Evolutionary conservation across 192 early-diverging fungal species (phyloP).

Genomic region (Backusella tuberculispora): DNA sequence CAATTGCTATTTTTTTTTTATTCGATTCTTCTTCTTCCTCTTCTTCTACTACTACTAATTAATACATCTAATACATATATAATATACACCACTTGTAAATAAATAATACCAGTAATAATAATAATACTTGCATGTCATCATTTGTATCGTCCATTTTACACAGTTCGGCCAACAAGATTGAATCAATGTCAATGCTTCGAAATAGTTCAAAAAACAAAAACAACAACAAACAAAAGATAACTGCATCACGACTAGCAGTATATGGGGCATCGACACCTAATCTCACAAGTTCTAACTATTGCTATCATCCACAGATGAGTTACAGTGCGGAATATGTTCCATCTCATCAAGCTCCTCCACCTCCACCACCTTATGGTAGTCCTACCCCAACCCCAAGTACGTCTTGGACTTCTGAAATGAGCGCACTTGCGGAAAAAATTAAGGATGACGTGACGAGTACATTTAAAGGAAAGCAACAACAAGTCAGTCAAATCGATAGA

Average conservation of each 20-base stretch:
- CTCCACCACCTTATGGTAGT: slow-evolving; percentile 21
- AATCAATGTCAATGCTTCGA: slow-evolving; percentile 20
- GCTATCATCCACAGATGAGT: slow-evolving; percentile 7
- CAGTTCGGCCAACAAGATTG: slow-evolving; percentile 23
- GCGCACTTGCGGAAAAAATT: slow-evolving; percentile 29
- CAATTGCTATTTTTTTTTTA: not conserved
- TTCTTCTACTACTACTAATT: no score
- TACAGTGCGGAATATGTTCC: slow-evolving; percentile 12
- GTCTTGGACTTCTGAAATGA: slow-evolving; percentile 34
- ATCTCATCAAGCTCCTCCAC: not conserved
- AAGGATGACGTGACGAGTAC: slow-evolving; percentile 18
- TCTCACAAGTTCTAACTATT: not conserved
- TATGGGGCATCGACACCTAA: slow-evolving; percentile 16
- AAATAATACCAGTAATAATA: not conserved
- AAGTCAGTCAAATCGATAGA: slow-evolving; percentile 27
- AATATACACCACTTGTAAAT: slow-evolving; percentile 10
- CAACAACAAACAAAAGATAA: not conserved
- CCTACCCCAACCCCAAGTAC: slow-evolving; percentile 24
- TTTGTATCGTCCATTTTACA: slow-evolving; percentile 26
- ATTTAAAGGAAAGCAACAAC: slow-evolving; percentile 3
- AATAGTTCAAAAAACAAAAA: not conserved
- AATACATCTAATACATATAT: not conserved
- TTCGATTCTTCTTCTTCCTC: not conserved
- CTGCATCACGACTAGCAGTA: not conserved
- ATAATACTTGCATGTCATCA: slow-evolving; percentile 1